Conservation (phyloP, 306 rosid genomes). For the Cercis canadensis region DNA sequence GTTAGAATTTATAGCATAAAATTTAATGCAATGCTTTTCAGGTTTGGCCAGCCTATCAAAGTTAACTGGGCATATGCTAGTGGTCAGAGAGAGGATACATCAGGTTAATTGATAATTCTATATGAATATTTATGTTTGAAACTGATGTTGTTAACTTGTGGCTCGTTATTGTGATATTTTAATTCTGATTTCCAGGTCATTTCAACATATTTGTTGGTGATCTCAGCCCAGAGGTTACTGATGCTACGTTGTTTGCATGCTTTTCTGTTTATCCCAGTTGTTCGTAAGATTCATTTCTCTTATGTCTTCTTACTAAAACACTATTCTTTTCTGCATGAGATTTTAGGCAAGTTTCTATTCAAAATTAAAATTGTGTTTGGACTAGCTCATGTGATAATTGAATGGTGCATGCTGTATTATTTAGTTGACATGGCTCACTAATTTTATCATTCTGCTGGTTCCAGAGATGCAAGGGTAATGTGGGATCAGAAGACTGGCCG, state of each 20-base stretch:
- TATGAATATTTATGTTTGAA: conserved; percentile 8
- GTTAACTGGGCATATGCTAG: conserved; percentile 99
- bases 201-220: conserved; percentile 97
- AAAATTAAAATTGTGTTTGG: neutral
- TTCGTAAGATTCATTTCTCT: conserved; percentile 78
- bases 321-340: conserved; percentile 14
- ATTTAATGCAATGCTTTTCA: conserved; percentile 45
- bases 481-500: conserved; percentile 99
- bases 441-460: conserved; percentile 32
- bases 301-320: conserved; percentile 3
- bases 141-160: conserved; percentile 5
- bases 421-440: conserved; percentile 19
- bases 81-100: conserved; percentile 98
- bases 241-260: conserved; percentile 94
- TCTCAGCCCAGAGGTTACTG: conserved; percentile 98
- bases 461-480: conserved; percentile 98
- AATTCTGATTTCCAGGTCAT: conserved; percentile 71
- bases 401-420: conserved; percentile 14
- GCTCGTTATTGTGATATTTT: conserved; percentile 22
- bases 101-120: conserved; percentile 60
- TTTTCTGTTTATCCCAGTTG: conserved; percentile 93
- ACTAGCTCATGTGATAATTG: neutral
- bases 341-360: conserved; percentile 14
- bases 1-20: conserved; percentile 33
- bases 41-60: conserved; percentile 99